Evolutionary conservation across 352 stramenopile species (phyloP).

Genomic region (Pythium diclinum): DNA sequence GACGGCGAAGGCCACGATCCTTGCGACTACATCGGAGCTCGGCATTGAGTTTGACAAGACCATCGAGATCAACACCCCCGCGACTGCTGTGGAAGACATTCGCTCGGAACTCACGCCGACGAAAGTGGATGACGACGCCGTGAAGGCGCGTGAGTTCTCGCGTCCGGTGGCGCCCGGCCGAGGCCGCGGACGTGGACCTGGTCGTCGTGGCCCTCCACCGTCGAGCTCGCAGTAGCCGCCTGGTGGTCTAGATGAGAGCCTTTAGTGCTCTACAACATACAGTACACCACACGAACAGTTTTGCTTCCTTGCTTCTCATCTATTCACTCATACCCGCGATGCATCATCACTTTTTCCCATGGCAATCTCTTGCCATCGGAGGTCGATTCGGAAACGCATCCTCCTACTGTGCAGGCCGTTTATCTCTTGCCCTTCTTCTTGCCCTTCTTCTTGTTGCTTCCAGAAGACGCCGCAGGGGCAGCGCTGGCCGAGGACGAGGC

Average conservation of each 20-base stretch:
- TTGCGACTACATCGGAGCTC: conserved; percentile 59
- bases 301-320: conserved; percentile 4
- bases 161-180: conserved; percentile 66
- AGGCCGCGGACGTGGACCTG: conserved; percentile 49
- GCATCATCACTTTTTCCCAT: background rate
- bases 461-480: conserved; percentile 27
- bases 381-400: background rate
- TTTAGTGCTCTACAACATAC: background rate
- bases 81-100: conserved; percentile 60
- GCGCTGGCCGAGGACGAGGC: conserved; percentile 25
- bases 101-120: conserved; percentile 47
- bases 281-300: conserved; percentile 1
- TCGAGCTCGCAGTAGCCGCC: conserved; percentile 2
- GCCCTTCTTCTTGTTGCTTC: conserved; percentile 78
- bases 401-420: conserved; percentile 9
- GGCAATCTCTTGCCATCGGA: background rate
- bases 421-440: conserved; percentile 87
- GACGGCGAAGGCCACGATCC: conserved; percentile 83
- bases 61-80: conserved; percentile 74
- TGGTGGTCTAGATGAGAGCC: background rate
- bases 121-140: conserved; percentile 56
- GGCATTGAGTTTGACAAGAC: conserved; percentile 73
- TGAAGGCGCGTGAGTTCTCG: conserved; percentile 69
- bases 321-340: background rate
- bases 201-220: conserved; percentile 33